phyloP scores from a whole-genome alignment of 1,139 yeast genomes.

The Kazachstania sp. region DNA sequence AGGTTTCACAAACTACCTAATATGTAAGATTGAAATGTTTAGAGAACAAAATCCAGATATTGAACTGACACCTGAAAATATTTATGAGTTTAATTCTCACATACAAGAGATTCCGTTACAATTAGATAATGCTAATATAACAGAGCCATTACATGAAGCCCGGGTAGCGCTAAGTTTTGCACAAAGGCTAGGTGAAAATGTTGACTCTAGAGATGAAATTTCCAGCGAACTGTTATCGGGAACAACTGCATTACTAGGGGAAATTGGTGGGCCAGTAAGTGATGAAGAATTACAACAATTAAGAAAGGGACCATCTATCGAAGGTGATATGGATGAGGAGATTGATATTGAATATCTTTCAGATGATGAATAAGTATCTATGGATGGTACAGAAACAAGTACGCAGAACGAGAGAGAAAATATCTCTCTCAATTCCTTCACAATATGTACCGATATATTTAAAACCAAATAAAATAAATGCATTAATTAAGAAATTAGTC shows the following conservation, averaged over 20 bases:
- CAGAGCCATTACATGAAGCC: conserved; percentile 38
- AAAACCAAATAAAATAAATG: no score
- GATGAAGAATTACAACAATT: conserved; percentile 33
- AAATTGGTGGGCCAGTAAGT: conserved; percentile 50
- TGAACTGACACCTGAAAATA: conserved; percentile 23
- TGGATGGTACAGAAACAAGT: conserved; percentile 1
- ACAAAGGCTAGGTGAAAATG: conserved; percentile 34
- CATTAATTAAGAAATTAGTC: no score
- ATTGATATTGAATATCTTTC: conserved; percentile 23
- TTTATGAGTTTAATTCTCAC: conserved; percentile 36
- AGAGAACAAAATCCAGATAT: conserved; percentile 18
- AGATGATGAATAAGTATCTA: conserved; percentile 2
- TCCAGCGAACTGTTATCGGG: conserved; percentile 51
- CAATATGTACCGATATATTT: no score
- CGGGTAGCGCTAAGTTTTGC: conserved; percentile 51
- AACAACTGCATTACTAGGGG: conserved; percentile 41
- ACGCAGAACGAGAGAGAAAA: no score
- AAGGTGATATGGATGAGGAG: conserved; percentile 34
- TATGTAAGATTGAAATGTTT: conserved; percentile 39
- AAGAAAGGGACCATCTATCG: conserved; percentile 38
- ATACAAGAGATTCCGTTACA: conserved; percentile 42
- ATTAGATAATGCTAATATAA: conserved; percentile 30
- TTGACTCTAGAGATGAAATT: conserved; percentile 37
- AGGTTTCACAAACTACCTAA: conserved; percentile 62
- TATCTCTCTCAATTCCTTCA: no score